phyloP scores from a whole-genome alignment of 208 protist genomes.

The Wallacemonas collosoma region DNA sequence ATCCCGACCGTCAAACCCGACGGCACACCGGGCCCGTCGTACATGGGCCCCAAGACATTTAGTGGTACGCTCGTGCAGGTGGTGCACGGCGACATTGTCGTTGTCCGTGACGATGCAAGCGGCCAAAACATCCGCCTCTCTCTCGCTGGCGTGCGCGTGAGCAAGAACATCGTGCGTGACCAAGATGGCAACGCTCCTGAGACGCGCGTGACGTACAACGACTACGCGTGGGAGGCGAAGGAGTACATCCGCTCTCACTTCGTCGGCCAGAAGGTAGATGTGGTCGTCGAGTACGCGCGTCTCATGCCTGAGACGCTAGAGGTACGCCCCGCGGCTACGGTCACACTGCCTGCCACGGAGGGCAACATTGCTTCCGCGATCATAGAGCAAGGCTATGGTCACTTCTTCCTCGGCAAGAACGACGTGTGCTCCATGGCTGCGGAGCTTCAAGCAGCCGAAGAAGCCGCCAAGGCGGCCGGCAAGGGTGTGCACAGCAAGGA shows the following conservation, averaged over 20 bases:
- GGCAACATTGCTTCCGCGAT: conserved; percentile 74
- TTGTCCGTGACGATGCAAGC: conserved; percentile 61
- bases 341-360: conserved; percentile 58
- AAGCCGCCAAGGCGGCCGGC: conserved; percentile 42
- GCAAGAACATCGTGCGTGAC: conserved; percentile 82
- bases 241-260: conserved; percentile 84
- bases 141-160: conserved; percentile 76
- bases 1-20: conserved; percentile 51
- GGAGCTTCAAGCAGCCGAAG: conserved; percentile 64
- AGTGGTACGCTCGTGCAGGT: conserved; percentile 76
- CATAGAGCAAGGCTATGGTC: conserved; percentile 78
- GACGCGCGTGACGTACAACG: conserved; percentile 81
- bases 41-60: conserved; percentile 68
- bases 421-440: conserved; percentile 69
- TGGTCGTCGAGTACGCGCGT: conserved; percentile 80
- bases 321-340: conserved; percentile 64
- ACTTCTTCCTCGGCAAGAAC: conserved; percentile 79
- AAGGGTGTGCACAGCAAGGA: conserved; percentile 52
- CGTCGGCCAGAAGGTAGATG: conserved; percentile 75
- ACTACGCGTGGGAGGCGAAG: conserved; percentile 88
- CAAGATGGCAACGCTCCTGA: conserved; percentile 80
- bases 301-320: conserved; percentile 85
- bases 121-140: conserved; percentile 61
- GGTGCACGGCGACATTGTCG: conserved; percentile 81
- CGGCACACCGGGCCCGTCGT: conserved; percentile 43